Base-by-base conservation (phyloP, 768 basidiomycete species). In the Suillus weaverae region DNA sequence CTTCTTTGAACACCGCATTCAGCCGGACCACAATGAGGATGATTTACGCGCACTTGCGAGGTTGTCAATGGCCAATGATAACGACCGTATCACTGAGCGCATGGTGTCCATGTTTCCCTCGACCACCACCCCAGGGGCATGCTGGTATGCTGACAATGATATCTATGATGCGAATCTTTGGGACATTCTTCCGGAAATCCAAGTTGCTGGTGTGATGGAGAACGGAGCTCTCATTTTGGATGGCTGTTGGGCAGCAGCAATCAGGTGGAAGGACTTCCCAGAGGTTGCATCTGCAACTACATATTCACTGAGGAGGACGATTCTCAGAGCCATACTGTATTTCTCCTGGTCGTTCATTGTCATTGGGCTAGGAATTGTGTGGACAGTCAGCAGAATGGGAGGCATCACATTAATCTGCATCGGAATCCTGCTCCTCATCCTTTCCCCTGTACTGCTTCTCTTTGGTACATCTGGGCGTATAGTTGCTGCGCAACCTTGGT, bases 61-160 rank as follows among this genome's bases (percentile, higher is more conserved):
- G 8, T 35, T 70, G 14, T 70, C 69, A 18, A 70, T 70, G 70
- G 69, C 67, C 32, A 70, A 70, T 39, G 70, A 70, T 59, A 70
- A 36, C 18, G 69, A 70, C 32, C 69, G 70, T 10, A 68, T 70
- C 22, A 61, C 57, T 1, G 70, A 70, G 54, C 65, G 70, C 5
- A 70, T 70, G 70, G 59, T 70, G 3, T 66, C 69, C 7, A 59
- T 70, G 33, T 59, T 68, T 18, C 70, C 70, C 4, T 9, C n/a
- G 8, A 20, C 5, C 4, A 63, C 64, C 22, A 20, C 35, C 14
- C 16, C 4, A 14, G 6, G 11, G 0, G 64, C 67, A 7, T 63
- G 69, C 32, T 70, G 70, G 70, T 70, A 70, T 32, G 63, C 70
- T 7, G 70, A 70, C 9, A 33, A 63, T 18, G 69, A 70, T 59